These are phyloP conservation scores for Sporopachydermia quercuum DNA, from an alignment of 805 yeast genomes.

Conservation along the genomic window DNA sequence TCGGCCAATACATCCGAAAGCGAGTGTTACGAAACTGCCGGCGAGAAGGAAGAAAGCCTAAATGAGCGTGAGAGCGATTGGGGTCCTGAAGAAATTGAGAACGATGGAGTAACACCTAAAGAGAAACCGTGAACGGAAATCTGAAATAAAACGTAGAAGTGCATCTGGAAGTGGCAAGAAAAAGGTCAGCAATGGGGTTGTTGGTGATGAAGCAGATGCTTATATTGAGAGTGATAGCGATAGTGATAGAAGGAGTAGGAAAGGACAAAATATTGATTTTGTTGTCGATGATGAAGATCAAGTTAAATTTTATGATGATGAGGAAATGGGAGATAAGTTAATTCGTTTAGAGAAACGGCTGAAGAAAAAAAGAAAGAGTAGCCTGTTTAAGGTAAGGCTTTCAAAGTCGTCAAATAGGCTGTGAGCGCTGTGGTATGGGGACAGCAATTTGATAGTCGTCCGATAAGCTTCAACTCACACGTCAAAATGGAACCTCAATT, in stretches of 20 bases:
- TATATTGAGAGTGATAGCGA: too few species aligned
- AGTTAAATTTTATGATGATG: not conserved
- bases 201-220: too few species aligned
- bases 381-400: not conserved
- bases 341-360: not conserved
- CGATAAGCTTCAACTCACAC: not conserved
- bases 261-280: too few species aligned
- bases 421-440: not conserved
- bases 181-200: too few species aligned
- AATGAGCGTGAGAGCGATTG: too few species aligned
- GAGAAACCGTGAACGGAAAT: not conserved
- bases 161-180: too few species aligned
- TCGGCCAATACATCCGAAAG: too few species aligned
- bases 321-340: not conserved
- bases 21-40: too few species aligned
- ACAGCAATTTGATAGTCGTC: not conserved
- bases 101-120: too few species aligned
- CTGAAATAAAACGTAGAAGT: too few species aligned
- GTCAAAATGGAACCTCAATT: not conserved
- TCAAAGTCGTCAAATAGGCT: not conserved
- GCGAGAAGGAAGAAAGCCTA: not conserved
- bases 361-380: not conserved
- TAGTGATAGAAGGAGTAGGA: too few species aligned
- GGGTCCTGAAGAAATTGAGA: too few species aligned
- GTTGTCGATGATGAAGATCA: not conserved